Base-by-base conservation (phyloP, 495 filamentous ascomycete genomes). In the Choiromyces venosus region DNA sequence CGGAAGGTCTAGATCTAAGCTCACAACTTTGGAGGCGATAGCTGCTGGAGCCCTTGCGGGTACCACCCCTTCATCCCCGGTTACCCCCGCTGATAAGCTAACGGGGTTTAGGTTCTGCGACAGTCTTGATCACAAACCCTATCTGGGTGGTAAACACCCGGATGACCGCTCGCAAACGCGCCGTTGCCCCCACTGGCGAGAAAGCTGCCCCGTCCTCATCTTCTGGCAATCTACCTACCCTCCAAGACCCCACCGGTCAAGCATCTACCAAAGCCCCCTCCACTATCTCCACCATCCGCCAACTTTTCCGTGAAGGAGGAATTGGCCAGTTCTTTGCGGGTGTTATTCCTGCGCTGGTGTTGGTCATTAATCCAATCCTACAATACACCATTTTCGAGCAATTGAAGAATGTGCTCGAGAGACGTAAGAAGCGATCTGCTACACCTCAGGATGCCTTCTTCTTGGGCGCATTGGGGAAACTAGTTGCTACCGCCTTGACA, bases 371-470 rank as follows among this genome's bases (percentile, higher is more conserved):
- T 83, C 95, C 95, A 2, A 99, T 99, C 74, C 83, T 99, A 74
- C 96, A 98, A 84, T 99, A 99, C 80, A 99, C 96, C 21, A 91
- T 99, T 66, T 99, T 97, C 76, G 95, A 99, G 86, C 94, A 97
- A 84, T 83, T 99, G 84, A 97, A 97, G 86, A 90, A 92, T 75
- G 71, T 86, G 18, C 81, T 93, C 40, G 90, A 91, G 82, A 89
- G 87, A 74, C 86, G 88, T 79, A 83, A 88, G 33, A 86, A 87
- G 42, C 79, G 83, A 69, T 83, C 84, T 64, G 88, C 97, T 74
- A 96, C 91, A 0, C 92, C 95, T 1, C 90, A 88, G 67, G 88
- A 96, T 79, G 93, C 91, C 4, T 99, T 99, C 81, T 88, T 95
- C 73, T 84, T 99, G 6, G 95, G 95, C 69, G 95, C 95, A 14